phyloP scores from a whole-genome alignment of 2,329 filamentous ascomycete genomes.

The Penicillium janthinellum region DNA sequence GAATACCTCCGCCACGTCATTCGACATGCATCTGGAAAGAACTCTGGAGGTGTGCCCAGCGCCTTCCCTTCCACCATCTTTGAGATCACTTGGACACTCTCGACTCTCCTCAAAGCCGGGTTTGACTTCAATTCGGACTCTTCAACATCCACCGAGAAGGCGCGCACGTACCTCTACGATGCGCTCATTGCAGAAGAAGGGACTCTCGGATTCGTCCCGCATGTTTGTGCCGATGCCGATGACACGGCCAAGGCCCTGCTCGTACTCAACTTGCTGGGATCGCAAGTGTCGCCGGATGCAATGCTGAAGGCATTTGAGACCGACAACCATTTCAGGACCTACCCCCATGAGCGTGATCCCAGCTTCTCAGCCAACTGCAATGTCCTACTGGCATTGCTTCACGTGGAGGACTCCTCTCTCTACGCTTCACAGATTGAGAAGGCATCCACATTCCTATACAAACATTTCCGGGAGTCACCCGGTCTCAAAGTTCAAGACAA shows the following conservation, averaged over 20 bases:
- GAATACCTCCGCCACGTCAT: slow-evolving; percentile 31
- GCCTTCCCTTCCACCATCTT: slow-evolving; percentile 34
- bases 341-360: slow-evolving; percentile 32
- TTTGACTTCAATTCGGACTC: not conserved
- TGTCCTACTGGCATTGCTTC: slow-evolving; percentile 35
- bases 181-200: slow-evolving; percentile 11
- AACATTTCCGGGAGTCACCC: slow-evolving; percentile 16
- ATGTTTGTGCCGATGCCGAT: slow-evolving; percentile 28
- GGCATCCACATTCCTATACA: not conserved
- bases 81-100: slow-evolving; percentile 29
- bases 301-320: slow-evolving; percentile 34
- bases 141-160: not conserved
- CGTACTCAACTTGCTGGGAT: slow-evolving; percentile 14
- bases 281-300: slow-evolving; percentile 16
- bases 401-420: slow-evolving; percentile 16
- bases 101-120: slow-evolving; percentile 2
- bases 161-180: not conserved
- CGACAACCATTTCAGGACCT: slow-evolving; percentile 35
- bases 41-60: slow-evolving; percentile 25
- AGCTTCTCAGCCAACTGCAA: slow-evolving; percentile 42
- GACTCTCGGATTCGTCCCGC: slow-evolving; percentile 21
- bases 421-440: not conserved
- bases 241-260: slow-evolving; percentile 30
- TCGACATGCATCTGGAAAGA: slow-evolving; percentile 15
- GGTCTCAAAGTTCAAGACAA: slow-evolving; percentile 30